These are phyloP conservation scores for Neospora caninum DNA, from an alignment of 169 alveolate genomes.

Conservation along the genomic window DNA sequence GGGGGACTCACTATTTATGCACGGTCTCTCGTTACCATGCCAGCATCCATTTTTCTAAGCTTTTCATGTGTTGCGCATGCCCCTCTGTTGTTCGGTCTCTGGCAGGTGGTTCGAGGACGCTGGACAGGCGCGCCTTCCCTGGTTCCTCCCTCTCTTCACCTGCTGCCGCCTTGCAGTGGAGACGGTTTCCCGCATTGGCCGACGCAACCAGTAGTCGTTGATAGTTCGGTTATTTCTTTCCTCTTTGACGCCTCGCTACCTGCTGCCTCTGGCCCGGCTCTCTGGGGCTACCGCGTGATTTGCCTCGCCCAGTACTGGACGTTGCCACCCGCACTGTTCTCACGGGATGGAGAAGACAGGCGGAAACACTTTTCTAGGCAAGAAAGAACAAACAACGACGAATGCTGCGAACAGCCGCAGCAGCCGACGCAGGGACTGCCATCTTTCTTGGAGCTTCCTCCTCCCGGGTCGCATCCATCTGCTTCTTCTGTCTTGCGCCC, in stretches of 20 bases:
- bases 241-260: not conserved
- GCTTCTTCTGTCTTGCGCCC: too few species aligned
- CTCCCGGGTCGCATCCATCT: too few species aligned
- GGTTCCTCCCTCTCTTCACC: not conserved
- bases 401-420: too few species aligned
- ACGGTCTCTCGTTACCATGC: too few species aligned
- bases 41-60: too few species aligned
- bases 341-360: not conserved
- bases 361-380: not conserved
- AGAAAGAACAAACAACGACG: not conserved
- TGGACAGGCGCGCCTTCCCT: not conserved
- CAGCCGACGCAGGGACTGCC: too few species aligned
- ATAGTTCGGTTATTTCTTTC: not conserved
- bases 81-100: not conserved
- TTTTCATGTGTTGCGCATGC: too few species aligned
- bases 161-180: slow-evolving; percentile 1
- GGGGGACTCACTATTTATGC: too few species aligned
- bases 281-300: slow-evolving; percentile 27
- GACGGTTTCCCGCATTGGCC: slow-evolving; percentile 21
- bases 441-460: too few species aligned
- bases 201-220: not conserved
- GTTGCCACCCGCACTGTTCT: not conserved
- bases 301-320: slow-evolving; percentile 30
- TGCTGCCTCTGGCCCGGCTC: not conserved
- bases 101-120: slow-evolving; percentile 34